These are phyloP conservation scores for Xylaria longipes DNA, from an alignment of 495 filamentous ascomycete genomes.

Conservation along the genomic window DNA sequence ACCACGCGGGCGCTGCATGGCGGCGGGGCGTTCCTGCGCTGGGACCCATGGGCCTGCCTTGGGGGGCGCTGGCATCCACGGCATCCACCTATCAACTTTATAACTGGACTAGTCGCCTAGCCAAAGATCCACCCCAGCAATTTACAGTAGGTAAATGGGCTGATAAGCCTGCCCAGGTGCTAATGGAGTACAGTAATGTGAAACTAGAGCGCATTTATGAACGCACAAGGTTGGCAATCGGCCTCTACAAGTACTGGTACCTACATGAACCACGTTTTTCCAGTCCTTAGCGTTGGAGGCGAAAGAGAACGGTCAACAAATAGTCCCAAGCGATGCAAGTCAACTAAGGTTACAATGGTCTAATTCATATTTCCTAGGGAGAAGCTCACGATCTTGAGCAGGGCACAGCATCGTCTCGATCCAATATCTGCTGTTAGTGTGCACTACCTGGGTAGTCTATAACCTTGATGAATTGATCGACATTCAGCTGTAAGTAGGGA, in stretches of 20 bases:
- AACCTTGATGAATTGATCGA: neutral
- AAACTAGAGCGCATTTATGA: neutral
- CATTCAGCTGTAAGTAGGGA: conserved; percentile 2
- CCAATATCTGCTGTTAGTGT: no score
- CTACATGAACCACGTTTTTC: neutral
- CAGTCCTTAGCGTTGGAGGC: neutral
- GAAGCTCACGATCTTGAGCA: neutral
- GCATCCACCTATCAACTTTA: neutral
- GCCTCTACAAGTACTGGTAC: no score
- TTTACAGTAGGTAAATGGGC: no score
- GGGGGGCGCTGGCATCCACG: neutral
- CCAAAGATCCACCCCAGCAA: neutral
- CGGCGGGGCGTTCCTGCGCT: conserved; percentile 20
- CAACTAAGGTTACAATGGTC: neutral
- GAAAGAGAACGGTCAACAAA: neutral
- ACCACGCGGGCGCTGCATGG: neutral
- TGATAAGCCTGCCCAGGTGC: neutral
- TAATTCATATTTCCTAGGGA: neutral
- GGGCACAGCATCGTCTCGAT: no score
- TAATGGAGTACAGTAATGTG: neutral
- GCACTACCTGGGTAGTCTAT: no score
- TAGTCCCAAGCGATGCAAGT: neutral
- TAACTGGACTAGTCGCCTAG: neutral
- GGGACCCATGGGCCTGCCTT: no score
- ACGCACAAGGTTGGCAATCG: no score